Evolutionary conservation across 345 rosid genomes (phyloP), one percentile per base, ranked within the genome.

Genomic region (Syzygium aqueum): DNA sequence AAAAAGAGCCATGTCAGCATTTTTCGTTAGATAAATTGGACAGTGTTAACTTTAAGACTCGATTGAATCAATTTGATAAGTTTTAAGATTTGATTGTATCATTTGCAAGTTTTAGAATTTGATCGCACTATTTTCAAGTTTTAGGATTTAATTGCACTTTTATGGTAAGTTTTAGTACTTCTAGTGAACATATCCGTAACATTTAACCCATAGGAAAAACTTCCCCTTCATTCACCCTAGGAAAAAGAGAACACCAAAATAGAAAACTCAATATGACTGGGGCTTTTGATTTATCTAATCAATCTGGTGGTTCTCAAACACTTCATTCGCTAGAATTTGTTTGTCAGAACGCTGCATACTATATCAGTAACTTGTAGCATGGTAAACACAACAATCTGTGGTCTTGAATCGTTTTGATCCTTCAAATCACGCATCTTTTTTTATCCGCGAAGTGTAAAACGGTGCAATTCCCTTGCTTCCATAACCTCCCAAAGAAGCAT

Each of bases 381-480:
- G 0, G 11, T 22, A 59, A 12, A 59, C 3, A 0, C 1, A 0
- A 1, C 13, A 13, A 61, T 61, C 12, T 61, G 33, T n/a, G 17
- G 8, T 12, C 8, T 61, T 7, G 16, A 61, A 61, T 0, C 1
- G 2, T 61, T 61, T 61, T 3, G 8, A 61, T 61, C 73, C 73
- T 12, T 61, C 33, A n/a, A 0, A 13, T 61, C 33, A n/a, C 28
- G 8, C 17, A 59, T 59, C 15, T 59, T 4, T 50, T 57, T 27
- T 27, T 13, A 27, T 59, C 65, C 1, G 0, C 8, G 6, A 59
- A 59, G 65, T 1, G 3, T n/a, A n/a, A 0, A 59, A 63, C 7
- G 37, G 37, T 63, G 77, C 37, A 63, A 7, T 63, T 63, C 33
- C 28, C 77, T 63, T 33, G 19, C 2, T 63, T 63, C 17, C 77